Base-by-base conservation (phyloP, 257 asterid genomes). In the Solanum chmielewskii region DNA sequence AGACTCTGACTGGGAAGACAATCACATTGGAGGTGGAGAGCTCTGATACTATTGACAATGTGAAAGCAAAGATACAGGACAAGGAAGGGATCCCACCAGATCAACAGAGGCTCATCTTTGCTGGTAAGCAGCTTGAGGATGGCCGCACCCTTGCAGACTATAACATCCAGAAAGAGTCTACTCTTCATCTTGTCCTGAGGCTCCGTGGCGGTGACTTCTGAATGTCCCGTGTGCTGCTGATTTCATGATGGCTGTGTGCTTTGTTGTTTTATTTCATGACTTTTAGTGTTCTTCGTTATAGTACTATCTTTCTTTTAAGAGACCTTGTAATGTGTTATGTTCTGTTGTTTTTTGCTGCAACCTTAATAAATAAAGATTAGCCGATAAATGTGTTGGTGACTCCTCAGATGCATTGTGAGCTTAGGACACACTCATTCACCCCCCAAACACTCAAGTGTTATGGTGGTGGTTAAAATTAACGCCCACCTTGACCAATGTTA, bases 401-500 rank as follows among this genome's bases (percentile, higher is more conserved):
- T 21, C 25, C 1, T 3, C 27, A 20, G 66, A 59, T 59, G 11
- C 68, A 59, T 59, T 59, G 25, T 21, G 13, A 59, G 23, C 66
- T 59, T 20, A 20, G 10, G 35, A 33, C 35, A 33, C 66, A 8
- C 66, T 0, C 1, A 59, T 2, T 0, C 23, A 1, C n/a, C 0
- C n/a, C 1, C 4, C 3, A 35, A 5, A 35, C 0, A 44, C 27
- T 20, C 35, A 4, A 3, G 41, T 71, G 6, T 71, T 71, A 16
- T 3, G 73, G 9, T 66, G 35, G 77, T 33, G 77, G 42, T 33
- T 4, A 14, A 12, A 42, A 0, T 88, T 5, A 10, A 20, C 41
- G 39, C 86, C 83, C 6, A 91, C 88, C 86, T 91, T 90, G 31
- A 92, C 44, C 7, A 92, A 87, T 85, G 86, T 89, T 16, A 82